Evolutionary conservation across 1,284 basidiomycete genomes (phyloP).

Genomic region (Pholiota adiposa): DNA sequence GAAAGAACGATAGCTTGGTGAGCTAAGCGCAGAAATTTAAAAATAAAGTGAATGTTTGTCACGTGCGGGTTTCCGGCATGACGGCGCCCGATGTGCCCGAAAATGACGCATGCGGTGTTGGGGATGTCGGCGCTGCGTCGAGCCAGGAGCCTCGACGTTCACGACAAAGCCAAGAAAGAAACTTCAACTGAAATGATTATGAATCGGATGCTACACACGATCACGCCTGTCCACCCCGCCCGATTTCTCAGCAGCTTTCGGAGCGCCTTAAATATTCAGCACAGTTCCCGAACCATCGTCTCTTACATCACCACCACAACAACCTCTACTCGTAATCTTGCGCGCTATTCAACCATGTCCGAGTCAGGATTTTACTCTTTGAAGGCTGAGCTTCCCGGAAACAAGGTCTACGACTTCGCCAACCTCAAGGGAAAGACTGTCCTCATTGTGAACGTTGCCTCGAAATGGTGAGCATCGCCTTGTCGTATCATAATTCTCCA

Average conservation of each 20-base stretch:
- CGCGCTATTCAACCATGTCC: slow-evolving; percentile 24
- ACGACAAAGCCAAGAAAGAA: slow-evolving; percentile 2
- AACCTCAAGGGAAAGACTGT: slow-evolving; percentile 78
- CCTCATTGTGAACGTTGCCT: slow-evolving; percentile 76
- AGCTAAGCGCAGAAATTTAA: too few relatives aligned
- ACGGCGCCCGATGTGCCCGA: not conserved
- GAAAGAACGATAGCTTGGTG: too few relatives aligned
- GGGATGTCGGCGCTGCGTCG: not conserved
- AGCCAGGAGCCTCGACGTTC: not conserved
- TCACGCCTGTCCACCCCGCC: slow-evolving; percentile 27
- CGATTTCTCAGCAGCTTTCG: slow-evolving; percentile 35
- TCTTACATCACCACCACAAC: not conserved
- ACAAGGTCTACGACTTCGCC: slow-evolving; percentile 61
- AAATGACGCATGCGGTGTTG: not conserved
- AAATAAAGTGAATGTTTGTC: too few relatives aligned
- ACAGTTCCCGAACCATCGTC: not conserved
- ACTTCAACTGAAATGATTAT: not conserved
- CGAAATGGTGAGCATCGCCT: slow-evolving; percentile 60
- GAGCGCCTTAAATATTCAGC: slow-evolving; percentile 21
- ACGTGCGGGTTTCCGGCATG: not conserved
- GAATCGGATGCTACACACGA: slow-evolving; percentile 16
- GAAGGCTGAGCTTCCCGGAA: slow-evolving; percentile 61
- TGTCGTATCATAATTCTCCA: not conserved
- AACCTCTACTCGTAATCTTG: not conserved
- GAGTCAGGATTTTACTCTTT: slow-evolving; percentile 61